These are phyloP conservation scores for Xylaria cubensis DNA, from an alignment of 495 filamentous ascomycete genomes.

Conservation along the genomic window DNA sequence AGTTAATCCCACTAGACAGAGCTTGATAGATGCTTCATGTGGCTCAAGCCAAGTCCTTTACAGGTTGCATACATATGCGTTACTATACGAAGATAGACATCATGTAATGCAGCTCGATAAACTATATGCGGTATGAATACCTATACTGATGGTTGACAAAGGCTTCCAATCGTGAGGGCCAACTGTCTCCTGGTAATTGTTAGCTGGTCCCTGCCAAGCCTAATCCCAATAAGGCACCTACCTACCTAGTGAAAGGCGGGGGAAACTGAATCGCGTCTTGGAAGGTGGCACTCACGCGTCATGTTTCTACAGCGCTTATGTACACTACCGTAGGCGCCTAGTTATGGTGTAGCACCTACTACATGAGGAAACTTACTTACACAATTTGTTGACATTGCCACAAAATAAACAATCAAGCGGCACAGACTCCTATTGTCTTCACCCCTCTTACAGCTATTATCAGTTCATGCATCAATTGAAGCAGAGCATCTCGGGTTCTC, in stretches of 20 bases:
- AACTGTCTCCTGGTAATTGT: background rate
- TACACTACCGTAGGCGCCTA: background rate
- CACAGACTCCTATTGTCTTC: background rate
- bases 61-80: background rate
- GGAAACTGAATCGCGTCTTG: conserved; percentile 10
- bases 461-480: conserved; percentile 26
- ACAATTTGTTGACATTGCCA: conserved; percentile 4
- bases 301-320: no score
- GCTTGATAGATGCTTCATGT: background rate
- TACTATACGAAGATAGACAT: background rate
- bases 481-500: conserved; percentile 12
- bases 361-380: background rate
- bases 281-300: conserved; percentile 14
- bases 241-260: background rate
- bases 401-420: conserved; percentile 18
- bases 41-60: background rate
- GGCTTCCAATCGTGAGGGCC: background rate
- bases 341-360: background rate
- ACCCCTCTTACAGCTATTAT: conserved; percentile 16
- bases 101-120: background rate
- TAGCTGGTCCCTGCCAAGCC: background rate
- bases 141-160: background rate
- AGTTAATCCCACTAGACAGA: background rate
- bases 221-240: background rate
- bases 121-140: background rate